Percentiles rank a stretch among this genome's conserved stretches.
Evolutionary conservation across 2,329 filamentous ascomycete species (phyloP).

Genomic region (Sporothrix schenckii): DNA sequence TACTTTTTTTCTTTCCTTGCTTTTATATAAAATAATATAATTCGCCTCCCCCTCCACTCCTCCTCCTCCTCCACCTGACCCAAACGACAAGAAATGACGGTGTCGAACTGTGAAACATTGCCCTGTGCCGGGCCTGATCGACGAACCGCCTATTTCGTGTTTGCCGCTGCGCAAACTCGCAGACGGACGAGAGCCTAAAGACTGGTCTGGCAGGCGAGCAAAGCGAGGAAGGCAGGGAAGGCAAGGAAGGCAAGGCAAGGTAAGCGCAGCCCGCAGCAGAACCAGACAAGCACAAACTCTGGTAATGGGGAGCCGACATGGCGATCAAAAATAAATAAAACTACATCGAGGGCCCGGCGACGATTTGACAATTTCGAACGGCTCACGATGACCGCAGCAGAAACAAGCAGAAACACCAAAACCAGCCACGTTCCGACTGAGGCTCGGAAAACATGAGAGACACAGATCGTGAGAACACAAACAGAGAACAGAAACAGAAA

Average conservation of each 20-base stretch:
- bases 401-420: slow-evolving; percentile 6
- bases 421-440: no score
- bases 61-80: slow-evolving; percentile 1
- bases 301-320: slow-evolving; percentile 27
- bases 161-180: no score
- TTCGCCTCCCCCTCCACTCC: slow-evolving; percentile 1
- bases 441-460: neutral
- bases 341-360: neutral
- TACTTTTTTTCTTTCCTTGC: neutral
- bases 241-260: neutral
- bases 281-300: slow-evolving; percentile 27
- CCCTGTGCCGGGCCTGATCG: slow-evolving; percentile 36
- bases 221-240: no score
- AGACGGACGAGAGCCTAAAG: no score
- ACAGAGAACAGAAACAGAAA: slow-evolving; percentile 6
- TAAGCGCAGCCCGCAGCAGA: slow-evolving; percentile 22
- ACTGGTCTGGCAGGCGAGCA: no score
- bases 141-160: slow-evolving; percentile 31
- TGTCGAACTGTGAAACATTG: slow-evolving; percentile 35
- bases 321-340: slow-evolving; percentile 17
- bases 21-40: neutral
- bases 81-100: slow-evolving; percentile 19
- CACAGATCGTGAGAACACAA: neutral
- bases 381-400: slow-evolving; percentile 2
- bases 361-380: neutral